Conservation (phyloP, 345 rosid species). For the Euphorbia peplus region DNA sequence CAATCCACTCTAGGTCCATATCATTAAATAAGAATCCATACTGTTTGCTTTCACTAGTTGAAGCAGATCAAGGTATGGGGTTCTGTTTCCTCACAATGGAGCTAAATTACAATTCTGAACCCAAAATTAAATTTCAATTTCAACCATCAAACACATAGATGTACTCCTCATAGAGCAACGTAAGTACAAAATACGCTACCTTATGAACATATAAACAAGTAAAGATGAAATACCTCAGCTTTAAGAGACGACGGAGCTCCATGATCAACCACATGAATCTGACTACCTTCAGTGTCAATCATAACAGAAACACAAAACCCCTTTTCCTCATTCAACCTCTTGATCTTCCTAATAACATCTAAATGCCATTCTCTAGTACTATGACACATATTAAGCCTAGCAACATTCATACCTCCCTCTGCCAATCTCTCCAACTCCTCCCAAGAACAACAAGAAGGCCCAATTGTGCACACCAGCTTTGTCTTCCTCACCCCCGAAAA, state of each 20-base stretch:
- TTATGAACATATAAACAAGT: neutral
- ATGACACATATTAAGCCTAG: conserved; percentile 73
- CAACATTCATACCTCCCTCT: conserved; percentile 68
- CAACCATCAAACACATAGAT: neutral
- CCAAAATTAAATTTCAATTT: neutral
- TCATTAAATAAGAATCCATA: too few relatives aligned
- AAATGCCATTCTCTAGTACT: conserved; percentile 64
- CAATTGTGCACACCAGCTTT: conserved; percentile 68
- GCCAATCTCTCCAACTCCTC: conserved; percentile 63
- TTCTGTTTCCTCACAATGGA: neutral
- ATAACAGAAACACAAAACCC: conserved; percentile 59
- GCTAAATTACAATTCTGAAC: neutral
- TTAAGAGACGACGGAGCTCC: conserved; percentile 55
- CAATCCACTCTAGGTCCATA: too few relatives aligned
- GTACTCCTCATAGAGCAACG: neutral
- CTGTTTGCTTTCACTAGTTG: neutral
- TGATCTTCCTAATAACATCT: conserved; percentile 58
- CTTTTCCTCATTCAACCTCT: conserved; percentile 47
- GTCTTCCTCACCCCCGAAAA: conserved; percentile 71
- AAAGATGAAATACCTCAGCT: conserved; percentile 27
- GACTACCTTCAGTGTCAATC: conserved; percentile 81
- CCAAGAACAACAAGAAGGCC: conserved; percentile 57
- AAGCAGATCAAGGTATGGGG: neutral
- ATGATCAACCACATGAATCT: conserved; percentile 71
- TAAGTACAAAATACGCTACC: neutral